phyloP scores from a whole-genome alignment of 73 alveolate species.

The Paramecium primaurelia region DNA sequence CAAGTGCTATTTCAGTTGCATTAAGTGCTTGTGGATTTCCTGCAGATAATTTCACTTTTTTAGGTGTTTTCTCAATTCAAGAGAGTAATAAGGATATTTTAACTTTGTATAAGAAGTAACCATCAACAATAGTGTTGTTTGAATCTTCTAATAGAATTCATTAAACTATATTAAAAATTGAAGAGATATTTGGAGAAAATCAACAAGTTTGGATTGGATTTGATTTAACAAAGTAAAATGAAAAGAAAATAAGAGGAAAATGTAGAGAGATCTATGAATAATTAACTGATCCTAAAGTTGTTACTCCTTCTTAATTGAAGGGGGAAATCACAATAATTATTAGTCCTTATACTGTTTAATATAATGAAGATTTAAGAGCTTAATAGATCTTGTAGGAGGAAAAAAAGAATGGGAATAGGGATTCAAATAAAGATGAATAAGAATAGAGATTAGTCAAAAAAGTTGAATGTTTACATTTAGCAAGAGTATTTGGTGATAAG shows the following conservation, averaged over 20 bases:
- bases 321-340: constrained; percentile 86
- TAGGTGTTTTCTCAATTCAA: constrained; percentile 70
- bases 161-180: background rate
- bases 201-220: constrained; percentile 70
- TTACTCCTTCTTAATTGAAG: constrained; percentile 52
- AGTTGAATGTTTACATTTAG: background rate
- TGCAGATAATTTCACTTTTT: constrained; percentile 70
- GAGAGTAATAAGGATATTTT: constrained; percentile 44
- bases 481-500: background rate
- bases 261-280: constrained; percentile 50
- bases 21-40: constrained; percentile 79
- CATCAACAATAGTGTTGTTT: constrained; percentile 62
- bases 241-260: constrained; percentile 55
- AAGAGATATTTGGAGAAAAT: constrained; percentile 71
- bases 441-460: background rate
- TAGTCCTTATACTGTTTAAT: constrained; percentile 64
- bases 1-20: constrained; percentile 73
- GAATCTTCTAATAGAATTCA: constrained; percentile 31
- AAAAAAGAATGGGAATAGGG: background rate
- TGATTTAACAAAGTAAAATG: constrained; percentile 81
- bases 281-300: constrained; percentile 28
- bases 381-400: constrained; percentile 4
- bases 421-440: background rate
- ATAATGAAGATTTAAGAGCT: constrained; percentile 54
- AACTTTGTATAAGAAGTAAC: constrained; percentile 61